A percentile compares a stretch with the other conserved stretches of the same genome.
phyloP scores from a whole-genome alignment of 148 eudicot species.

The Rhododendron kiyosumense region DNA sequence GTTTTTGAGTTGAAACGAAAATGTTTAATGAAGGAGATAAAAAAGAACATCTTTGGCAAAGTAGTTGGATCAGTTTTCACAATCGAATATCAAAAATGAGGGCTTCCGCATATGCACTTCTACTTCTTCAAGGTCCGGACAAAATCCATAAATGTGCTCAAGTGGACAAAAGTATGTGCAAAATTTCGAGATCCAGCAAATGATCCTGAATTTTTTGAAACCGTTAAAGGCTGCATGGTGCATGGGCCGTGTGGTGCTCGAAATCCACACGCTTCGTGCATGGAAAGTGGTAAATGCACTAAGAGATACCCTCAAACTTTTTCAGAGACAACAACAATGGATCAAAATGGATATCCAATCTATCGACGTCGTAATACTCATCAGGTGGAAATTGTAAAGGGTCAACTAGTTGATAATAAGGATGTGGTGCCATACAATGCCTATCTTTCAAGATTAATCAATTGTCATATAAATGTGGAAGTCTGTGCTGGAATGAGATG shows the following conservation, averaged over 20 bases:
- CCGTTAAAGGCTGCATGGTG: neutral
- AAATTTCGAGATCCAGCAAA: neutral
- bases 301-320: neutral
- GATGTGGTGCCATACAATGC: too few species aligned
- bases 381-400: neutral
- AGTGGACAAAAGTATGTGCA: neutral
- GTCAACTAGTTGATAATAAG: too few species aligned
- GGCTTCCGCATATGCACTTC: too few species aligned
- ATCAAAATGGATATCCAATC: neutral
- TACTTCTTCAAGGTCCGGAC: neutral
- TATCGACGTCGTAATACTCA: neutral
- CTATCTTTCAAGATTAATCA: neutral
- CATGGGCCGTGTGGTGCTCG: conserved; percentile 1
- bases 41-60: neutral
- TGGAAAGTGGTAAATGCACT: neutral
- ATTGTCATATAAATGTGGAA: neutral
- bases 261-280: neutral
- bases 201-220: neutral
- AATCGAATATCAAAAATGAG: neutral
- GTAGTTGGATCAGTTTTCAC: neutral
- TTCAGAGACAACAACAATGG: neutral
- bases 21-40: neutral
- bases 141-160: neutral
- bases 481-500: neutral
- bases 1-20: neutral